phyloP scores from a whole-genome alignment of 345 rosid genomes.

The Viola odorata region DNA sequence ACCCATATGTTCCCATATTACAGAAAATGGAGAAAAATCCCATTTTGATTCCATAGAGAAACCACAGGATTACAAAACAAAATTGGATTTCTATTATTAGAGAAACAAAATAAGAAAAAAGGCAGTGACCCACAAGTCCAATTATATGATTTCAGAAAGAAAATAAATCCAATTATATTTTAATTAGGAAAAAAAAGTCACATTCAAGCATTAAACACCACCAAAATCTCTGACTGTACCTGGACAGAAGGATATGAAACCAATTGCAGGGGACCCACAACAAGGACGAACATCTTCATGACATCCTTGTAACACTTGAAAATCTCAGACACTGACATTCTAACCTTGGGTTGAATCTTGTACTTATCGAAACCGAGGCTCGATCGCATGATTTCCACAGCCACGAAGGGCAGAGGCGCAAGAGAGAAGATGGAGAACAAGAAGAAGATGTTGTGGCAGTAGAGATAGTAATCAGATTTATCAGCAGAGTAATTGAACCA shows the following conservation, averaged over 20 bases:
- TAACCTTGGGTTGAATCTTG: slow-evolving; percentile 91
- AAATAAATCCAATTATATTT: background rate
- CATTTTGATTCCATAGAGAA: too few species aligned
- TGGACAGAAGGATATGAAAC: slow-evolving; percentile 71
- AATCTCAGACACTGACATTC: slow-evolving; percentile 50
- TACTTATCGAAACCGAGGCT: slow-evolving; percentile 37
- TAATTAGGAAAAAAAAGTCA: background rate
- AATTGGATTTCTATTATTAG: too few species aligned
- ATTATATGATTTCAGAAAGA: background rate
- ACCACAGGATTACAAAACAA: too few species aligned
- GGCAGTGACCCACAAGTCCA: background rate
- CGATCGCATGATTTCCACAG: slow-evolving; percentile 47
- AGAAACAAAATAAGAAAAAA: background rate
- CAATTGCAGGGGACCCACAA: slow-evolving; percentile 88
- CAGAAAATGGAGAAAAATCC: too few species aligned
- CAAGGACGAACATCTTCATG: slow-evolving; percentile 56
- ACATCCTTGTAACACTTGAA: slow-evolving; percentile 74
- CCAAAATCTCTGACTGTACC: slow-evolving; percentile 29
- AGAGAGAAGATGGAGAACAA: slow-evolving; percentile 62
- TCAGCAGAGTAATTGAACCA: slow-evolving; percentile 85
- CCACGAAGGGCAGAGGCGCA: slow-evolving; percentile 63
- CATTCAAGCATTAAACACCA: background rate
- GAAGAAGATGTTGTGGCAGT: slow-evolving; percentile 74
- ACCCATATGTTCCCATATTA: background rate
- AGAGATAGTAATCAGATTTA: slow-evolving; percentile 78